These are phyloP conservation scores for Arachis hypogaea DNA, from an alignment of 306 rosid species.

Conservation along the genomic window DNA sequence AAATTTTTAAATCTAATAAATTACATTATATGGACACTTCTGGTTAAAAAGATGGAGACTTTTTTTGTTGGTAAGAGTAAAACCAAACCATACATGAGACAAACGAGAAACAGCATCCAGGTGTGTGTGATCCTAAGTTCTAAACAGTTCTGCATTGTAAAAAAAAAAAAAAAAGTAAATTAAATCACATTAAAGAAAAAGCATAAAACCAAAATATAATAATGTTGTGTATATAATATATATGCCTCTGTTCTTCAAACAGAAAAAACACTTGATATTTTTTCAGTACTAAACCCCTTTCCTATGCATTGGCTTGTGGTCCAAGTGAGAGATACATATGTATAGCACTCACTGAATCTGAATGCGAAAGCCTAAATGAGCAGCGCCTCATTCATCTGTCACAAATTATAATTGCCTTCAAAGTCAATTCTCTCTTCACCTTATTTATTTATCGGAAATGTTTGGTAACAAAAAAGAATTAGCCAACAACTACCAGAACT, in stretches of 20 bases:
- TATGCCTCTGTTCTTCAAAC: too few species aligned
- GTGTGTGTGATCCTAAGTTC: too few species aligned
- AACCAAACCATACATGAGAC: neutral
- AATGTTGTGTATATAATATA: too few species aligned
- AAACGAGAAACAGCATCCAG: neutral
- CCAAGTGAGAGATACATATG: neutral
- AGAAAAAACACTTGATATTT: too few species aligned
- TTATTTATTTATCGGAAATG: neutral
- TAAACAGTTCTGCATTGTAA: too few species aligned
- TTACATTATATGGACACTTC: neutral
- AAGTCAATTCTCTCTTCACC: constrained; percentile 3
- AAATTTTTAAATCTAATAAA: neutral
- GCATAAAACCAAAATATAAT: too few species aligned
- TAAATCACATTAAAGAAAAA: too few species aligned
- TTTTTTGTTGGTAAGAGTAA: neutral
- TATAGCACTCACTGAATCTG: neutral
- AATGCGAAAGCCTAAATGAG: neutral
- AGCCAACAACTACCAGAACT: too few species aligned
- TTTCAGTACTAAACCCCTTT: neutral
- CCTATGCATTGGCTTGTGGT: constrained; percentile 17
- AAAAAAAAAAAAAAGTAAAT: too few species aligned
- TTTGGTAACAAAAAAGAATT: too few species aligned
- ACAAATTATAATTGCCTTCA: constrained; percentile 2
- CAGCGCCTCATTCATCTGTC: neutral
- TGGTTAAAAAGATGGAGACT: neutral